Conservation (phyloP, 495 filamentous ascomycete genomes). For the Penicillium verhagenii region DNA sequence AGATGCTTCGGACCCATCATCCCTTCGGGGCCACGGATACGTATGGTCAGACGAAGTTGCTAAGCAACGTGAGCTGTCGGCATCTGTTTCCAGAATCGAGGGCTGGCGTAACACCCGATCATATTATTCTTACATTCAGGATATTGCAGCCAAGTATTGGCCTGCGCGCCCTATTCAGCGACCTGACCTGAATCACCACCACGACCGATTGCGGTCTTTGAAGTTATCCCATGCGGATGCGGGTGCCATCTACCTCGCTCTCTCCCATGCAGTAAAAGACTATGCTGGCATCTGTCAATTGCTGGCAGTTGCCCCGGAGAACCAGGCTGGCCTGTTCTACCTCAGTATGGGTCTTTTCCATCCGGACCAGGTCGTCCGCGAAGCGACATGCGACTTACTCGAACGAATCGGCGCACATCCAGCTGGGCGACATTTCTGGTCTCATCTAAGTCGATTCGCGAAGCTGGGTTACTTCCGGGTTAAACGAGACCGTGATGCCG, state of each 20-base stretch:
- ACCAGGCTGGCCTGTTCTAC: conserved; percentile 87
- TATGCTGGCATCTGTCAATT: conserved; percentile 90
- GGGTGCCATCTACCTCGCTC: conserved; percentile 76
- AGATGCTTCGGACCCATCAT: conserved; percentile 54
- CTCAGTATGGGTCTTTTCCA: conserved; percentile 93
- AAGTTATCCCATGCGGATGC: conserved; percentile 69
- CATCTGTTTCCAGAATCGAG: conserved; percentile 87
- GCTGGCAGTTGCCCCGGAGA: conserved; percentile 82
- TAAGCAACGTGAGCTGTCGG: conserved; percentile 82
- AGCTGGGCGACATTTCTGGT: conserved; percentile 93
- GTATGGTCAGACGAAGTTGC: conserved; percentile 84
- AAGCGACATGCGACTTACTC: conserved; percentile 74
- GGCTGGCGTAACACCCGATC: conserved; percentile 93
- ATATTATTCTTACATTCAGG: conserved; percentile 94
- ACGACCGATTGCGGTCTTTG: conserved; percentile 80
- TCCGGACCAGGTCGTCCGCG: conserved; percentile 72
- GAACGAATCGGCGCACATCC: conserved; percentile 82
- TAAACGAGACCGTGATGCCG: conserved; percentile 59
- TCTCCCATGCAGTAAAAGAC: conserved; percentile 70
- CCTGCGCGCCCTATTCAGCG: conserved; percentile 72
- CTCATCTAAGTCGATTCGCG: conserved; percentile 77
- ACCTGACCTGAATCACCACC: conserved; percentile 85
- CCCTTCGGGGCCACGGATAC: conserved; percentile 80
- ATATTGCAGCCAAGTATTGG: conserved; percentile 53
- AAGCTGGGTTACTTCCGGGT: conserved; percentile 75